Percentiles rank a stretch among this genome's conserved stretches.
Conservation (phyloP, 2,329 filamentous ascomycete species). For the Grosmannia serpens region DNA sequence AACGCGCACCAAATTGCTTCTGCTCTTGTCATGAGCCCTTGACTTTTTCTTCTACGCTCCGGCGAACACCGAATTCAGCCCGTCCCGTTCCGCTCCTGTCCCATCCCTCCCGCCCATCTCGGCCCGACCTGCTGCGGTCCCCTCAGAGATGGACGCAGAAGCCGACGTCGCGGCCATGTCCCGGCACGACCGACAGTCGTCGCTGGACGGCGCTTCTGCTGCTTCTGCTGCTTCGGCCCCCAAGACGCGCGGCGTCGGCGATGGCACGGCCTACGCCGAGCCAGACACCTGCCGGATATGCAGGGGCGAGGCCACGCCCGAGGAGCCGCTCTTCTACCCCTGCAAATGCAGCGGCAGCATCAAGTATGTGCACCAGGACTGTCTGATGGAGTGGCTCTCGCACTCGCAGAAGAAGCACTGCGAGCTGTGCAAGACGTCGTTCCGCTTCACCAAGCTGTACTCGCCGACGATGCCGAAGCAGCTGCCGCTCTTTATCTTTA, state of each 20-base stretch:
- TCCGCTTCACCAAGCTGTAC: conserved; percentile 97
- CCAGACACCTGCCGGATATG: conserved; percentile 94
- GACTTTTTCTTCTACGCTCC: background rate
- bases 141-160: background rate
- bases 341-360: conserved; percentile 99
- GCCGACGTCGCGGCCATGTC: background rate
- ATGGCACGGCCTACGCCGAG: conserved; percentile 23
- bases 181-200: background rate
- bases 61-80: background rate
- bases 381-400: conserved; percentile 95
- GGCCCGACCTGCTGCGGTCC: too few relatives aligned
- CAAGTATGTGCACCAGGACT: conserved; percentile 96
- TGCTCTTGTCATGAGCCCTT: background rate
- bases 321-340: conserved; percentile 88
- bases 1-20: background rate
- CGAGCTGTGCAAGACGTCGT: conserved; percentile 96
- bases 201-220: background rate
- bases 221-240: background rate
- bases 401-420: conserved; percentile 99
- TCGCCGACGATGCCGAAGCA: conserved; percentile 82
- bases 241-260: background rate
- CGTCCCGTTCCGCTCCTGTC: background rate
- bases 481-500: conserved; percentile 70
- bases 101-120: background rate
- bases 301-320: conserved; percentile 68